Base-by-base conservation (phyloP, 73 alveolate species). In the Symbiodinium pilosum region DNA sequence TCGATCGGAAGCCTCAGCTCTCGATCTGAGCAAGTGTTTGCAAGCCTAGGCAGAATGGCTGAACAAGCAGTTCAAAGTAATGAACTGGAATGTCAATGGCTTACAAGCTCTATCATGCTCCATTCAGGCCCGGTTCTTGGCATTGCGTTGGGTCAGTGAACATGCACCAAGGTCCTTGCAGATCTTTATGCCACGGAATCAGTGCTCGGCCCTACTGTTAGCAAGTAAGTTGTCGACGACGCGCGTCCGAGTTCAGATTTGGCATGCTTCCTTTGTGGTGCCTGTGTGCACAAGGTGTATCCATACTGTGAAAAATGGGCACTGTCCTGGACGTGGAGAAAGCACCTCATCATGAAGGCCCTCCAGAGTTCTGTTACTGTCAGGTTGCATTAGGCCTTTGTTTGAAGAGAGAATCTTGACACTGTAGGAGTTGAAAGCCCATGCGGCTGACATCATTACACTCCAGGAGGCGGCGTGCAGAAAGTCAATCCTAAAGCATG, bases 221-320 rank as follows among this genome's bases (percentile, higher is more conserved):
- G n/a, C n/a, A n/a, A n/a, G n/a, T n/a, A n/a, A n/a, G n/a, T n/a
- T n/a, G n/a, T n/a, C n/a, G n/a, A n/a, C 11, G 34, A 6, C 34
- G 26, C 32, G 73, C 34, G 30, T 54, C 71, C 26, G 28, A 21
- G 32, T 30, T 24, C 26, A 54, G 32, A 54, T 9, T 26, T 54
- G 20, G 73, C 73, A 24, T 54, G 26, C 11, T 54, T 54, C 7
- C 73, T 30, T 54, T 54, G 32, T 30, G n/a, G n/a, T n/a, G 73
- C 5, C 26, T 54, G 73, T 30, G 34, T 24, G 81, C 81, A 28
- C 41, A 38, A 89, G 97, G 97, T 93, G 32, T 93, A 93, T 30
- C 98, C 98, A 4, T 93, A 93, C 24, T 93, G 98, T 44, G 98
- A 93, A 71, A 93, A 93, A 68, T 93, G 98, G 98, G 98, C 98